These are phyloP conservation scores for Yamadazyma epiphylla DNA, from an alignment of 1,139 yeast genomes.

Conservation along the genomic window DNA sequence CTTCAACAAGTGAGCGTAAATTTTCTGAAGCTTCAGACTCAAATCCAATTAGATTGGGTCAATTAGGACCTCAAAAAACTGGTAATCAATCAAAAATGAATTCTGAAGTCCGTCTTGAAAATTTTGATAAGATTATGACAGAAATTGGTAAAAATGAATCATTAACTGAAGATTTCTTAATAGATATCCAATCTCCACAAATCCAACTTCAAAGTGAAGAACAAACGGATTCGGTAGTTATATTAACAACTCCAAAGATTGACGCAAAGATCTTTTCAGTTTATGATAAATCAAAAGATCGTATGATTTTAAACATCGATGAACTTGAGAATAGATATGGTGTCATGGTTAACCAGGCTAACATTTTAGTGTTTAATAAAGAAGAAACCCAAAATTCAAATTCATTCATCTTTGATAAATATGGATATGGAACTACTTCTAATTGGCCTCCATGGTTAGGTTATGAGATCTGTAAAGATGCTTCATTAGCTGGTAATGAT, in stretches of 20 bases:
- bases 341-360: slow-evolving; percentile 33
- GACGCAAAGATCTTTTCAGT: slow-evolving; percentile 39
- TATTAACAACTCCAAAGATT: slow-evolving; percentile 36
- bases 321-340: slow-evolving; percentile 38
- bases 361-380: slow-evolving; percentile 37
- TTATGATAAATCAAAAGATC: slow-evolving; percentile 21
- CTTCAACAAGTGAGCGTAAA: slow-evolving; percentile 2
- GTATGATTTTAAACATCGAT: slow-evolving; percentile 18
- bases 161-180: slow-evolving; percentile 59
- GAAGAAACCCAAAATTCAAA: slow-evolving; percentile 14
- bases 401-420: slow-evolving; percentile 20
- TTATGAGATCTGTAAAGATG: slow-evolving; percentile 37
- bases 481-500: slow-evolving; percentile 33
- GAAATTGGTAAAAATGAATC: slow-evolving; percentile 36
- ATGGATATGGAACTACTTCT: slow-evolving; percentile 33
- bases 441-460: slow-evolving; percentile 51
- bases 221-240: slow-evolving; percentile 59
- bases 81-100: neutral
- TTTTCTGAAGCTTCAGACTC: neutral
- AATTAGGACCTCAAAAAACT: neutral
- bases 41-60: neutral
- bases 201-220: slow-evolving; percentile 72
- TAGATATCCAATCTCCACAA: slow-evolving; percentile 82
- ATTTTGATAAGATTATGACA: slow-evolving; percentile 53
- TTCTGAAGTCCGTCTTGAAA: slow-evolving; percentile 21